Evolutionary conservation across 1,284 basidiomycete species (phyloP).

Genomic region (Apiotrichum gamsii): DNA sequence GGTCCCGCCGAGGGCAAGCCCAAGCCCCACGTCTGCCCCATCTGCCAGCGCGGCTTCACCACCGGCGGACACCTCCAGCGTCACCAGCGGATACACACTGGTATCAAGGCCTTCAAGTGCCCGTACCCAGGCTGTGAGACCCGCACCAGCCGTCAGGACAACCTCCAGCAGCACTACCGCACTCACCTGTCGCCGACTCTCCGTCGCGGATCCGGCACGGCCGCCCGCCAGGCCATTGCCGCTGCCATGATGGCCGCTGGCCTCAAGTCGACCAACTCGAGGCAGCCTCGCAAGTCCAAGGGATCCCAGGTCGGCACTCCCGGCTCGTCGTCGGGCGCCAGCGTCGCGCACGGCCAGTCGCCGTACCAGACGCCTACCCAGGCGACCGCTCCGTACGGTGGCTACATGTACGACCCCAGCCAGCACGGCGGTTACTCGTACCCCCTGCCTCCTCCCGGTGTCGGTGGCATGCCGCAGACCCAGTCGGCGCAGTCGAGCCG

Average conservation of each 20-base stretch:
- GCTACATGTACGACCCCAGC: conserved; percentile 39
- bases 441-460: conserved; percentile 28
- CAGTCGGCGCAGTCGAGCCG: conserved; percentile 37
- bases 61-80: conserved; percentile 44
- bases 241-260: conserved; percentile 45
- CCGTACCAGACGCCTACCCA: conserved; percentile 41
- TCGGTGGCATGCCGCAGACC: conserved; percentile 25
- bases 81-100: conserved; percentile 45
- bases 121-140: conserved; percentile 46
- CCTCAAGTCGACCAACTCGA: conserved; percentile 34
- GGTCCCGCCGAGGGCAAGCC: conserved; percentile 44
- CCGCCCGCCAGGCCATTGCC: conserved; percentile 40
- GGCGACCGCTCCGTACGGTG: conserved; percentile 32
- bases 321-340: conserved; percentile 34
- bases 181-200: conserved; percentile 43
- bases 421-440: conserved; percentile 31
- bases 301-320: conserved; percentile 34
- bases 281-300: conserved; percentile 43
- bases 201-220: conserved; percentile 41
- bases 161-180: conserved; percentile 45
- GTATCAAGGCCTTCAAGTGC: conserved; percentile 46
- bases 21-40: conserved; percentile 43
- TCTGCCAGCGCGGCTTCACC: conserved; percentile 41
- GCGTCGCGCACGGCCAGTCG: conserved; percentile 32
- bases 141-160: conserved; percentile 43